Evolutionary conservation across 768 basidiomycete species (phyloP).

Genomic region (Phanerochaete carnosa): DNA sequence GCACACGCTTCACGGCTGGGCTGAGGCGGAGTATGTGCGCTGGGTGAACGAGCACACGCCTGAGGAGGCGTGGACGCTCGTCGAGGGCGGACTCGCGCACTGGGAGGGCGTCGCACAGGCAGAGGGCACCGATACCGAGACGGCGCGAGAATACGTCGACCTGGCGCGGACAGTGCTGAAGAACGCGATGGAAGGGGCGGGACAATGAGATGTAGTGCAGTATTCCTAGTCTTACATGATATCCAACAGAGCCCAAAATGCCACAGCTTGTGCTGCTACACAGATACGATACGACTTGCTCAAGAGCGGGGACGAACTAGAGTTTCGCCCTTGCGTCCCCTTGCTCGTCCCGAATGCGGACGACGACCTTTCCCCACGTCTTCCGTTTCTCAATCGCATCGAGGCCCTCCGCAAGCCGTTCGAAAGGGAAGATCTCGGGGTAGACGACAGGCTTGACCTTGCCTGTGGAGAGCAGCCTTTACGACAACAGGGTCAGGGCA

Average conservation of each 20-base stretch:
- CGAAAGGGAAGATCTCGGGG: slow-evolving; percentile 64
- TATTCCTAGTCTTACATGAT: background rate
- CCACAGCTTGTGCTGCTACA: no score
- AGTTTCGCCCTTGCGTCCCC: slow-evolving; percentile 39
- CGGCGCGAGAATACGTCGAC: slow-evolving; percentile 58
- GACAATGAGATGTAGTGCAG: background rate
- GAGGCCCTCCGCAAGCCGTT: slow-evolving; percentile 64
- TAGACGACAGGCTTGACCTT: slow-evolving; percentile 70
- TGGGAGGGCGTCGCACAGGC: slow-evolving; percentile 74
- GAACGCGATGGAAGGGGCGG: slow-evolving; percentile 27
- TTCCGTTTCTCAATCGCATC: slow-evolving; percentile 73
- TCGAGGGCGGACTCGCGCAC: slow-evolving; percentile 74
- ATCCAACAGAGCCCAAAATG: background rate
- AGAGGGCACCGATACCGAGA: slow-evolving; percentile 43
- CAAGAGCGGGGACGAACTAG: slow-evolving; percentile 20
- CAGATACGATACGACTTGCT: no score
- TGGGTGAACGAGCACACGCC: slow-evolving; percentile 93
- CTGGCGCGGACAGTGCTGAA: slow-evolving; percentile 67
- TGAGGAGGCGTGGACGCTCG: slow-evolving; percentile 73
- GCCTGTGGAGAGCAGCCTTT: slow-evolving; percentile 67
- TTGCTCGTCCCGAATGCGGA: slow-evolving; percentile 57
- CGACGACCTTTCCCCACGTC: slow-evolving; percentile 91
- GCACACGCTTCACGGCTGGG: slow-evolving; percentile 89
- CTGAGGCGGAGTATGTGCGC: slow-evolving; percentile 91
- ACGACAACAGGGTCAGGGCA: background rate